These are phyloP conservation scores for Phaeotremella skinneri DNA, from an alignment of 768 basidiomycete species.

Conservation along the genomic window DNA sequence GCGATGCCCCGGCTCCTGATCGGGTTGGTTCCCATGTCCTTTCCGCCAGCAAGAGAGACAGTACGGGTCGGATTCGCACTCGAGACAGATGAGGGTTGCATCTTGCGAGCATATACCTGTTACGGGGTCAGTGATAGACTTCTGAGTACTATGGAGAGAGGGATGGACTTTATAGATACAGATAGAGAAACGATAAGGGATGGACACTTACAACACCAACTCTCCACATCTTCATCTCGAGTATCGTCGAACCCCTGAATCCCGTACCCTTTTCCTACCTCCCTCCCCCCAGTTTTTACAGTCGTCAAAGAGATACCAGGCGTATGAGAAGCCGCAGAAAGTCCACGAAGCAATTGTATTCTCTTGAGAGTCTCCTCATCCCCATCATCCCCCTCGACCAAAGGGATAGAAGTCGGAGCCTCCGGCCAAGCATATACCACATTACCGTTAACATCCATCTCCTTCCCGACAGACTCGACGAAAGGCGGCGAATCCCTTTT, in stretches of 20 bases:
- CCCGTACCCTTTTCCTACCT: slow-evolving; percentile 18
- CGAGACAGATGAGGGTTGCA: slow-evolving; percentile 34
- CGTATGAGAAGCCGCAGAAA: slow-evolving; percentile 17
- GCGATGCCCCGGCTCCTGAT: slow-evolving; percentile 33
- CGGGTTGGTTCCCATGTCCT: slow-evolving; percentile 29
- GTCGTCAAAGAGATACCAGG: slow-evolving; percentile 10
- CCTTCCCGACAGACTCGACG: neutral
- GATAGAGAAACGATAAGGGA: neutral
- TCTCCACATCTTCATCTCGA: slow-evolving; percentile 39
- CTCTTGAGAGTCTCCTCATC: slow-evolving; percentile 20
- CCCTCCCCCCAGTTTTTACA: neutral
- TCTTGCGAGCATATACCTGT: slow-evolving; percentile 44
- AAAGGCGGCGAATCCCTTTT: neutral
- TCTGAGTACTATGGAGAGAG: neutral
- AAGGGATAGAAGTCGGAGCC: neutral
- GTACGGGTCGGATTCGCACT: slow-evolving; percentile 42
- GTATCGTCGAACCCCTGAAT: slow-evolving; percentile 33
- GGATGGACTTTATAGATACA: neutral
- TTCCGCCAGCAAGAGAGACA: slow-evolving; percentile 41
- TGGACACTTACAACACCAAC: slow-evolving; percentile 42
- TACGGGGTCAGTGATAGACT: neutral
- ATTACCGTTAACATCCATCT: neutral
- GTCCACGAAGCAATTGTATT: slow-evolving; percentile 30
- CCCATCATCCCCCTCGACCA: slow-evolving; percentile 8
- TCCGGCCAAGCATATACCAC: neutral